Evolutionary conservation across 129 eudicot species (phyloP).

Genomic region (Cynara cardunculus): DNA sequence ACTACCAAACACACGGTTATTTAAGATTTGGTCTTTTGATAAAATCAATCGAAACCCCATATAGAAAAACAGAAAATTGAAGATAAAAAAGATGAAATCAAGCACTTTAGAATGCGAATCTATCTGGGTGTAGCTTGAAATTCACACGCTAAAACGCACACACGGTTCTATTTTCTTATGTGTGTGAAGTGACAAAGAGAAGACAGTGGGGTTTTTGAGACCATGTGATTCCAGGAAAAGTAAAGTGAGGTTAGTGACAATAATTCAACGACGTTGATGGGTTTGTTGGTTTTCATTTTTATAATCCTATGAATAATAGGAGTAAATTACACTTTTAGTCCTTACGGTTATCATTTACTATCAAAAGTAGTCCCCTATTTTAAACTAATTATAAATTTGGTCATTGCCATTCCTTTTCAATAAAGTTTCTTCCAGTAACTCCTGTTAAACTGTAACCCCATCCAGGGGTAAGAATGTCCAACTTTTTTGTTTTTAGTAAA

Average conservation of each 20-base stretch:
- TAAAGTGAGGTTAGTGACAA: conserved; percentile 7
- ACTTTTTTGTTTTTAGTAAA: too few relatives aligned
- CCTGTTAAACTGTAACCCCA: too few relatives aligned
- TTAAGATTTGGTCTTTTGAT: not conserved
- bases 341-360: too few relatives aligned
- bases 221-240: conserved; percentile 22
- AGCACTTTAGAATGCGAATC: conserved; percentile 8
- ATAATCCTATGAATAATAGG: too few relatives aligned
- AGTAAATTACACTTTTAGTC: too few relatives aligned
- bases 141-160: not conserved
- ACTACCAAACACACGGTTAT: not conserved
- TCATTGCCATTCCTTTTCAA: too few relatives aligned
- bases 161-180: not conserved
- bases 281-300: conserved; percentile 7
- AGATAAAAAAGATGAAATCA: not conserved
- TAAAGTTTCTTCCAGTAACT: too few relatives aligned
- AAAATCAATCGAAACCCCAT: not conserved
- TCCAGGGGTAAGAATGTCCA: too few relatives aligned
- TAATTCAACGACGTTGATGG: conserved; percentile 13
- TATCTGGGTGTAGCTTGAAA: not conserved
- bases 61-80: not conserved
- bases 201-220: conserved; percentile 10
- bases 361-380: too few relatives aligned
- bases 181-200: not conserved
- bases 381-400: too few relatives aligned